A percentile compares a stretch with the other conserved stretches of the same genome.
Evolutionary conservation across 2,329 filamentous ascomycete species (phyloP).

Genomic region (Botrytis galanthina): DNA sequence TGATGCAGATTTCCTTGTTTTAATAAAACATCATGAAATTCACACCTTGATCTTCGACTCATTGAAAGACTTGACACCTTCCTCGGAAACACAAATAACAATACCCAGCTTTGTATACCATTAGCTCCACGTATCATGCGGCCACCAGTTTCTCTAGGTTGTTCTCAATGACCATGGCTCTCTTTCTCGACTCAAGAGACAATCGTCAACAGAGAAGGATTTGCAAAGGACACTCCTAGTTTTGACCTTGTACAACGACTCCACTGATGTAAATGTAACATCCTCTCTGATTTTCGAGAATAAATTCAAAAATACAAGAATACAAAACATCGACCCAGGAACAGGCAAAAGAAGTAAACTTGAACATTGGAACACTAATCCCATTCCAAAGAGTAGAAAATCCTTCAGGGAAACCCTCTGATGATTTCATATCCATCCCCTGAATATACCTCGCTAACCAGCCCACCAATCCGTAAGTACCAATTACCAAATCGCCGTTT

Average conservation of each 20-base stretch:
- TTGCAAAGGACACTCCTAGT: no score
- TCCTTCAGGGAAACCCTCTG: no score
- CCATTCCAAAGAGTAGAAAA: no score
- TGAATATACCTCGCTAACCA: neutral
- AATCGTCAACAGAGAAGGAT: neutral
- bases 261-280: neutral
- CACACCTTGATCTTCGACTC: neutral
- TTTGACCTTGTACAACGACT: neutral
- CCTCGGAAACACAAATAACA: neutral
- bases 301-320: neutral
- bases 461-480: neutral
- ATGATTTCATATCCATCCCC: neutral
- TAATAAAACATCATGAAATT: neutral
- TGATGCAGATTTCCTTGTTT: neutral
- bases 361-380: neutral
- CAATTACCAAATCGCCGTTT: neutral
- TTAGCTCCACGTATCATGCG: neutral
- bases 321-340: neutral
- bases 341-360: neutral
- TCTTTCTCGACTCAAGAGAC: neutral
- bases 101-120: neutral
- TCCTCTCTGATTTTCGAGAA: neutral
- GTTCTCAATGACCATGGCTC: fast-evolving
- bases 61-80: neutral
- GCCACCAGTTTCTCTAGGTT: neutral